Percentiles rank a stretch among this genome's conserved stretches.
Conservation (phyloP, 139 green algal species). For the Haematococcus lacustris region DNA sequence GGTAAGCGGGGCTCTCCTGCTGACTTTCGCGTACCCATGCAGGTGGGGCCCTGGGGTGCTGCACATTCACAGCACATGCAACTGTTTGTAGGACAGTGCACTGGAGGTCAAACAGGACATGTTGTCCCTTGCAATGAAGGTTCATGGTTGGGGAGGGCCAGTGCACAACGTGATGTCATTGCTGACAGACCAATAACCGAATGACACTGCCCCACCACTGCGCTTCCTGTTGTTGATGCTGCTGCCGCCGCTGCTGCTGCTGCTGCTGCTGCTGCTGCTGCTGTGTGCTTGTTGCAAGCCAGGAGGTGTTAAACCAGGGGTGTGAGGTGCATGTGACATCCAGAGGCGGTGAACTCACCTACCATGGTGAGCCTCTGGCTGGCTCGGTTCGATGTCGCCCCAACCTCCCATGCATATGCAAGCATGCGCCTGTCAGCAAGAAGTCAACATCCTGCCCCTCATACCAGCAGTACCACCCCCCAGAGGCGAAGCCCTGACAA, state of each 20-base stretch:
- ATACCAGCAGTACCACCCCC: neutral
- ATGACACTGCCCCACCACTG: neutral
- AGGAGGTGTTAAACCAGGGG: neutral
- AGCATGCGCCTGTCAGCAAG: no score
- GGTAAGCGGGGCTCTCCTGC: conserved; percentile 65
- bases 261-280: no score
- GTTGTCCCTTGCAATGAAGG: neutral
- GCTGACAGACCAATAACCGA: neutral
- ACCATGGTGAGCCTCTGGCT: conserved; percentile 44
- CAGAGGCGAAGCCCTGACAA: neutral
- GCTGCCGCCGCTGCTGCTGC: no score
- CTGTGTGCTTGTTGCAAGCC: no score
- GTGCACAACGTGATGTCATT: neutral
- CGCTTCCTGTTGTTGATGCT: neutral
- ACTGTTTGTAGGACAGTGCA: neutral
- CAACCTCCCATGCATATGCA: neutral
- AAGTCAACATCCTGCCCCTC: neutral
- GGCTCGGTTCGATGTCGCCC: neutral
- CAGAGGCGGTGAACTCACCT: conserved; percentile 82
- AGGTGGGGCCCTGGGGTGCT: conserved; percentile 16
- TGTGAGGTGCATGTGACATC: neutral
- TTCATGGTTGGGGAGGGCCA: neutral
- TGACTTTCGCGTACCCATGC: conserved; percentile 43
- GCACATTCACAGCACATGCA: neutral
- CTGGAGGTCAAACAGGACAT: neutral